Conservation (phyloP, 176 grass and related monocot genomes). For the Oryza meridionalis region DNA sequence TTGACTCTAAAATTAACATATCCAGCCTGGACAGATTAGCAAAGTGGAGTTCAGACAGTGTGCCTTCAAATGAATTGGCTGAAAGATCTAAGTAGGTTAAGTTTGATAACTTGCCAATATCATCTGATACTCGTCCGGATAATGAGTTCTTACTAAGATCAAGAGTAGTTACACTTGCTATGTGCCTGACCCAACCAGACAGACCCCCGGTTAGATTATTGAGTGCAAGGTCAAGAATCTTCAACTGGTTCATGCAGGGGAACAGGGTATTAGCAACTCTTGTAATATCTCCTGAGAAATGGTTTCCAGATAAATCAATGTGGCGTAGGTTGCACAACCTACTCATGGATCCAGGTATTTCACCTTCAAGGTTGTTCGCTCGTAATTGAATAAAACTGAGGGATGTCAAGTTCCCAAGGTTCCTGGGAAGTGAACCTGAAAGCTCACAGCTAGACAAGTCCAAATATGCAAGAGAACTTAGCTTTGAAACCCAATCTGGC, state of each 20-base stretch:
- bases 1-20: slow-evolving; percentile 30
- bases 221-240: slow-evolving; percentile 2
- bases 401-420: slow-evolving; percentile 41
- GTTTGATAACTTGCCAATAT: slow-evolving; percentile 22
- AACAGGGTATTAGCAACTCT: background rate
- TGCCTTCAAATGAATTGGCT: slow-evolving; percentile 12
- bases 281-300: slow-evolving; percentile 33
- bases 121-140: slow-evolving; percentile 13
- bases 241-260: slow-evolving; percentile 3
- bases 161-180: slow-evolving; percentile 39
- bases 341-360: slow-evolving; percentile 18
- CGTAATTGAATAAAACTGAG: slow-evolving; percentile 16
- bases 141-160: slow-evolving; percentile 51
- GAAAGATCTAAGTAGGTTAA: slow-evolving; percentile 43
- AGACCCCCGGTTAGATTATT: slow-evolving; percentile 36
- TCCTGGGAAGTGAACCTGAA: slow-evolving; percentile 22
- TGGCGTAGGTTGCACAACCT: slow-evolving; percentile 18
- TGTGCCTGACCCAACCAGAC: slow-evolving; percentile 28
- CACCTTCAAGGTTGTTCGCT: slow-evolving; percentile 35
- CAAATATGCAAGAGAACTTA: slow-evolving; percentile 39
- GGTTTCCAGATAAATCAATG: slow-evolving; percentile 27
- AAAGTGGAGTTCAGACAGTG: slow-evolving; percentile 21
- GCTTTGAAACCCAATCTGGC: slow-evolving; percentile 45
- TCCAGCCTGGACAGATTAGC: slow-evolving; percentile 14
- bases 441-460: slow-evolving; percentile 35